Conservation (phyloP, 2,329 filamentous ascomycete species). For the Helicocarpus griseus region DNA sequence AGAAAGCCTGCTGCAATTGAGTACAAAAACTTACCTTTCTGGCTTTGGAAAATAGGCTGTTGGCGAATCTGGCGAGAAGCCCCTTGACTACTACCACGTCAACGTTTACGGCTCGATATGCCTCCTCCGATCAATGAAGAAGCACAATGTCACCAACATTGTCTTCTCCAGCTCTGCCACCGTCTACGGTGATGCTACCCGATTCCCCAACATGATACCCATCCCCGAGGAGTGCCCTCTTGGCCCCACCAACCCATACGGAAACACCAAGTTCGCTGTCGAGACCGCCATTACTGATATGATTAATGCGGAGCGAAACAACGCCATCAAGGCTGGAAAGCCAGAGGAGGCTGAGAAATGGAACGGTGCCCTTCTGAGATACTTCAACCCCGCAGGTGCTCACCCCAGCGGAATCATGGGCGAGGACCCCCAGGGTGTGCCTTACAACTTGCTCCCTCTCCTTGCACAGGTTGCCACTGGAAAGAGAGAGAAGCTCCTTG, state of each 20-base stretch:
- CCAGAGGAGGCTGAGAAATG: constrained; percentile 62
- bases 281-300: constrained; percentile 88
- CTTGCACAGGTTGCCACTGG: constrained; percentile 94
- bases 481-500: constrained; percentile 83
- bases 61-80: constrained; percentile 86
- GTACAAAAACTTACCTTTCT: constrained; percentile 1
- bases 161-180: constrained; percentile 98
- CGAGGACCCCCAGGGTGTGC: constrained; percentile 90
- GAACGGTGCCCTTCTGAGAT: constrained; percentile 87
- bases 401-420: constrained; percentile 97
- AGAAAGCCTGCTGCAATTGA: not conserved
- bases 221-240: constrained; percentile 96
- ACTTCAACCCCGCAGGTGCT: constrained; percentile 95
- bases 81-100: constrained; percentile 94
- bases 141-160: constrained; percentile 87
- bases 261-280: constrained; percentile 87
- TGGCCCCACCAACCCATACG: constrained; percentile 94
- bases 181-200: constrained; percentile 94
- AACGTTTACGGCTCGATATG: constrained; percentile 89
- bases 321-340: constrained; percentile 69
- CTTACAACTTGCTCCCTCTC: constrained; percentile 89
- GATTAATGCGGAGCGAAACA: constrained; percentile 76
- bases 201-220: constrained; percentile 95
- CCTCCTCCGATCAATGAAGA: constrained; percentile 77
- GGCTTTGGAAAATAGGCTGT: constrained; percentile 57